Evolutionary conservation across 441 rosid species (phyloP).

Genomic region (Populus hybrid): DNA sequence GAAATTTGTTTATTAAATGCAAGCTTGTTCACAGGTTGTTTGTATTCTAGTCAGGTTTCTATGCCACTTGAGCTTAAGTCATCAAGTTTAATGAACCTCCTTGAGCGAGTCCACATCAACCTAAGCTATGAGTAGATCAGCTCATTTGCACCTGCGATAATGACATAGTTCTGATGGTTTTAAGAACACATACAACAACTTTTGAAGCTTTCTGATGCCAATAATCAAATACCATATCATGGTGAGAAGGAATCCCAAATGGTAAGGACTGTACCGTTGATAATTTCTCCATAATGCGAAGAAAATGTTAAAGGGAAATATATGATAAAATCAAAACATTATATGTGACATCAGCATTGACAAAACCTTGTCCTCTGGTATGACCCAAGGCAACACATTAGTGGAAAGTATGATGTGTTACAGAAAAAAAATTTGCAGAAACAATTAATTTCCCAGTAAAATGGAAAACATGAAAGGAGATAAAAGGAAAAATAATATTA

Average conservation of each 20-base stretch:
- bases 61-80: background rate
- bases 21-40: background rate
- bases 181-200: background rate
- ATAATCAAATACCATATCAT: background rate
- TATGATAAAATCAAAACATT: no score
- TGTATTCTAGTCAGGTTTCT: background rate
- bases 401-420: background rate
- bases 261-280: background rate
- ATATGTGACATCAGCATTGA: background rate
- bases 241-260: background rate
- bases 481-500: background rate
- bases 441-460: background rate
- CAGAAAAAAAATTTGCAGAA: background rate
- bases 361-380: background rate
- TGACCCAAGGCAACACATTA: background rate
- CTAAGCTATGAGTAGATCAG: background rate
- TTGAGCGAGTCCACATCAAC: background rate
- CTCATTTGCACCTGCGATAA: background rate
- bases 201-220: background rate
- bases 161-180: background rate
- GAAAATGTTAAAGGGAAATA: background rate
- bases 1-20: background rate
- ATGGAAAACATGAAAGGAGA: background rate
- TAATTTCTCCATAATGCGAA: no score
- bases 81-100: background rate